Evolutionary conservation across 345 rosid species (phyloP), one percentile per base, ranked within the genome.

Genomic region (Noccaea bulbosa): DNA sequence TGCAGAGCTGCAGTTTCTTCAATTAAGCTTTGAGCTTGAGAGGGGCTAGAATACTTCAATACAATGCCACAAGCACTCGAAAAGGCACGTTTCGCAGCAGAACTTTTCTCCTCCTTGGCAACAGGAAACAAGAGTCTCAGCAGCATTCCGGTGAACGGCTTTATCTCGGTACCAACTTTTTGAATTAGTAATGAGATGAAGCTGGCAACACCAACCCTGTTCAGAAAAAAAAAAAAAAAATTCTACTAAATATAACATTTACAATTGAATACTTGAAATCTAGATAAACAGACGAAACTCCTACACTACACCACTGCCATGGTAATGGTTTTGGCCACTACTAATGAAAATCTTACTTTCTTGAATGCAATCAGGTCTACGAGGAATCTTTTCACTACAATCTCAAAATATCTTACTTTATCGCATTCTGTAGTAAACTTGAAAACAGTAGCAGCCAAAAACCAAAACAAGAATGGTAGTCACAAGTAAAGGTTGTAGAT

Each of bases 131-230:
- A 78, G 35, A 84, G 80, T 83, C 81, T 85, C 65, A 82, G 76
- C 64, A 88, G 81, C 83, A 74, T 86, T 83, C 75, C 86, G 55
- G 91, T 76, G 78, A 79, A 89, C 30, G 91, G 94, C 70, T 86
- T 93, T 70, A 89, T 83, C 76, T 88, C 91, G 22, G 65, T 65
- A 63, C 91, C 89, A 67, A 89, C 91, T 77, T 85, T 93, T 65
- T 87, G 97, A 80, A 89, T 84, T 78, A 93, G 81, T 67, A 91
- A 72, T 77, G 85, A 83, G 79, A 89, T 85, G 73, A 93, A 93
- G 82, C 78, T 87, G 71, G 98, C 96, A 68, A 93, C 90, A 71
- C 98, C 97, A 69, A 91, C 97, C 91, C 98, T 93, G 83, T 64
- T 69, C 50, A 73, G 45, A 27, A 34, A 63, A 49, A 68, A 53